A percentile compares a stretch with the other conserved stretches of the same genome.
These are phyloP conservation scores for Harringtonia aguacate DNA, from an alignment of 2,329 filamentous ascomycete species.

Conservation along the genomic window DNA sequence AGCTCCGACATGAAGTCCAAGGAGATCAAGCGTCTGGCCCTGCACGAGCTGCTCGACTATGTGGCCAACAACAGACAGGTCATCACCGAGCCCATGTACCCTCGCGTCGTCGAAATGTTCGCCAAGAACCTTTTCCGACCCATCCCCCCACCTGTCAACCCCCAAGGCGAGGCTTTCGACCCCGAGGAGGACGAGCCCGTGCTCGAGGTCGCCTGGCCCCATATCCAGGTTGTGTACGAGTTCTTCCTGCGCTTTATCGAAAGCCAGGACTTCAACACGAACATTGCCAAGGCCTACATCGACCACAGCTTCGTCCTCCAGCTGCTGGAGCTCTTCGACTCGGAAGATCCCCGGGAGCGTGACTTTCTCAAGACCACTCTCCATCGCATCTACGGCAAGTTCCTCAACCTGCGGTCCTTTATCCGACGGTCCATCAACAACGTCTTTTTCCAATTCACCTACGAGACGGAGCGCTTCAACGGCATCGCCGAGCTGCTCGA, in stretches of 20 bases:
- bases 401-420: constrained; percentile 92
- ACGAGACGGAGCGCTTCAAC: constrained; percentile 97
- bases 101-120: constrained; percentile 97
- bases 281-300: constrained; percentile 97
- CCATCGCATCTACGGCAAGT: constrained; percentile 97
- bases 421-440: constrained; percentile 99
- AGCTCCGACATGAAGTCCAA: constrained; percentile 99
- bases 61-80: constrained; percentile 97
- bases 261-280: constrained; percentile 99
- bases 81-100: constrained; percentile 98
- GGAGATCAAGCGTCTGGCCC: constrained; percentile 92
- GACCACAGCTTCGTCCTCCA: constrained; percentile 96
- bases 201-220: constrained; percentile 95
- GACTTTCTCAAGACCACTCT: constrained; percentile 98
- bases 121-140: constrained; percentile 96
- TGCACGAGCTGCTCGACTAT: constrained; percentile 95
- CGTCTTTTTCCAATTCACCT: constrained; percentile 99
- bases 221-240: constrained; percentile 98
- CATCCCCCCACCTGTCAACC: constrained; percentile 93
- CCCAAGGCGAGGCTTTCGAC: constrained; percentile 95
- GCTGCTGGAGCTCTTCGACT: constrained; percentile 95
- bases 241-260: constrained; percentile 99
- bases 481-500: constrained; percentile 94
- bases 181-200: constrained; percentile 98
- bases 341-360: constrained; percentile 89